Base-by-base conservation (phyloP, 2,329 filamentous ascomycete genomes). In the Epichloe elymi region DNA sequence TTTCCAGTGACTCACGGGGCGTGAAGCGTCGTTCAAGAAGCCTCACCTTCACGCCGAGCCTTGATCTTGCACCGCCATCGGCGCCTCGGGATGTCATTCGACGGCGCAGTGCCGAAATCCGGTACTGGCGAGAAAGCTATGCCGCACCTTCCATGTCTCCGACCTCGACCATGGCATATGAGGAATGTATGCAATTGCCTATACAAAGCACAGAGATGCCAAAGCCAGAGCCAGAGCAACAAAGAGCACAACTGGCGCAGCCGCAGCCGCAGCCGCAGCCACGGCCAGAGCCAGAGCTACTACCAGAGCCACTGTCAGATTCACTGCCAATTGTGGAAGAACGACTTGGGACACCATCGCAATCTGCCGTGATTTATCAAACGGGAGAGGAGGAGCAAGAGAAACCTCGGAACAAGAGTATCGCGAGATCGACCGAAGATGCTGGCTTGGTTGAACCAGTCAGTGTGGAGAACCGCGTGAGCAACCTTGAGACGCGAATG, bases 121-220 rank as follows among this genome's bases (percentile, higher is more conserved):
- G 77, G 12, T 80, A 79, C 58, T 83, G 80, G 79, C 72, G 80
- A 53, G 74, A 78, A 58, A 82, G 79, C 54, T 79, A 80, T 55
- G 74, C 74, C 44, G 71, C 70, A 1, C 71, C 70, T 1, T 67
- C 74, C 48, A 60, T 74, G 50, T 80, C 78, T 6, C 75, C 76
- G 0, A 63, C 74, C 35, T 75, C 76, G 4, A 77, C 76, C 3
- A 63, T 67, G 42, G 63, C 63, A 19, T 66, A 69, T n/a, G 68
- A 71, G 37, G 46, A 46, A 33, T 43, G 20, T 2, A 19, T 46
- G 55, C 57, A 48, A 64, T 70, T 44, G 66, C 68, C 10, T 51
- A 56, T 0, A 61, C 58, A 23, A 51, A 56, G 58, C 3, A 59
- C 61, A 15, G 54, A 38, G 6, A 19, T 4, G 19, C 33, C 19